A percentile compares a stretch with the other conserved stretches of the same genome.
These are phyloP conservation scores for Colletotrichum sp. DNA, from an alignment of 2,329 filamentous ascomycete species.

Conservation along the genomic window DNA sequence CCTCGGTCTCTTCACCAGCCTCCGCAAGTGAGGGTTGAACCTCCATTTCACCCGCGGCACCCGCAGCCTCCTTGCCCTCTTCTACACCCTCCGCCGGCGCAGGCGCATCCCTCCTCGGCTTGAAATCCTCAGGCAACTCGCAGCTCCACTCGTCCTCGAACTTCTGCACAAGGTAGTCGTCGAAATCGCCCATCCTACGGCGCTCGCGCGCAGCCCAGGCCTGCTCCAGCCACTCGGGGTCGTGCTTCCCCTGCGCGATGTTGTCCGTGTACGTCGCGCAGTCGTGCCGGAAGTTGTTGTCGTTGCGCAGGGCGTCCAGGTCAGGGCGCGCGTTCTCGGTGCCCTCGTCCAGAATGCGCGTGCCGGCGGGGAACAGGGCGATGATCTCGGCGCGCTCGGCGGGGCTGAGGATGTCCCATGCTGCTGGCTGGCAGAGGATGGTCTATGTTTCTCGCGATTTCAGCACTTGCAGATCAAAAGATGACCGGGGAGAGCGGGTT, in stretches of 20 bases:
- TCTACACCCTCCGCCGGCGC: neutral
- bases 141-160: slow-evolving; percentile 56
- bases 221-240: slow-evolving; percentile 56
- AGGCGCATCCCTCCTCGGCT: neutral
- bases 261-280: slow-evolving; percentile 52
- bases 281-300: slow-evolving; percentile 56
- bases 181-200: slow-evolving; percentile 54
- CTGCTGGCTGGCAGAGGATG: slow-evolving; percentile 40
- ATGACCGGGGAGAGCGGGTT: neutral
- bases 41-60: neutral
- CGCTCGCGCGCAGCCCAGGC: slow-evolving; percentile 57
- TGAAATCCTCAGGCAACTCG: slow-evolving; percentile 35
- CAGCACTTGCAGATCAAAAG: neutral
- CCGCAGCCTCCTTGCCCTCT: neutral
- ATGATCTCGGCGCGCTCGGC: slow-evolving; percentile 40
- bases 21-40: neutral
- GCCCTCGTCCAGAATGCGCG: slow-evolving; percentile 39
- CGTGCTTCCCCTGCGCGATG: slow-evolving; percentile 53
- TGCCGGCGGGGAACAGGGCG: slow-evolving; percentile 40
- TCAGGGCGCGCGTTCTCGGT: slow-evolving; percentile 44
- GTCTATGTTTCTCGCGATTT: slow-evolving; percentile 26
- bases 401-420: slow-evolving; percentile 41
- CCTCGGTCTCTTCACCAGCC: neutral
- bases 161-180: slow-evolving; percentile 48
- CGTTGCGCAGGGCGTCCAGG: slow-evolving; percentile 47